Conservation (phyloP, 1,284 basidiomycete species). For the Cutaneotrichosporon cavernicola region DNA sequence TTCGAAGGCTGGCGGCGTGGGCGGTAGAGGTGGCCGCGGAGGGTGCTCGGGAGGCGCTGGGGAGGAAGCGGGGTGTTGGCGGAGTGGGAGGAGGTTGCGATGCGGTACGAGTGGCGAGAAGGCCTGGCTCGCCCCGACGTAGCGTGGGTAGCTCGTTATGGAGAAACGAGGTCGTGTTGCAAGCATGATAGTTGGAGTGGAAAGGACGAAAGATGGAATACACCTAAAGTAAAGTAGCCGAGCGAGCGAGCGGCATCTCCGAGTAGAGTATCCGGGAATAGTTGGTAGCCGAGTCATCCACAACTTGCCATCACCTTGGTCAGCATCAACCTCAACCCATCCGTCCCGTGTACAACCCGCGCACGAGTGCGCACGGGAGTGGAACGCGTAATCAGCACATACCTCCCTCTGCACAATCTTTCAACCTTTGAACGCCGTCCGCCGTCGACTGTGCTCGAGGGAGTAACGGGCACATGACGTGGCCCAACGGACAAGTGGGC, state of each 20-base stretch:
- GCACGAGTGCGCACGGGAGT: no score
- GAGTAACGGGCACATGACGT: no score
- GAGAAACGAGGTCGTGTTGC: not conserved
- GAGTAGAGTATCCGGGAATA: not conserved
- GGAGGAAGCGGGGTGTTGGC: slow-evolving; percentile 8
- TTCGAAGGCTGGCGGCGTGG: slow-evolving; percentile 50
- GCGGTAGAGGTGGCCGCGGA: slow-evolving; percentile 25
- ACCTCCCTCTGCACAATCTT: no score
- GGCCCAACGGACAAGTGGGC: no score
- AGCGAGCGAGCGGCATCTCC: not conserved
- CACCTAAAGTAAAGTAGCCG: not conserved
- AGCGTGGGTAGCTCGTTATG: slow-evolving; percentile 17
- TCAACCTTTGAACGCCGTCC: no score
- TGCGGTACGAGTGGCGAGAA: slow-evolving; percentile 18
- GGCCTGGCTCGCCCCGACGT: slow-evolving; percentile 14
- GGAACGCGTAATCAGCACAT: no score
- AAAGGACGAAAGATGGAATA: not conserved
- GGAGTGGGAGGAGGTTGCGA: slow-evolving; percentile 14
- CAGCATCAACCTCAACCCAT: no score
- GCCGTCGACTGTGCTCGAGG: no score
- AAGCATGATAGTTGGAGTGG: not conserved
- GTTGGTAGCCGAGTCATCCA: not conserved
- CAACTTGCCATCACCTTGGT: no score
- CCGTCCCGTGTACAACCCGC: no score
- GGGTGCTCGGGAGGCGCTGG: slow-evolving; percentile 13